Evolutionary conservation across 345 rosid species (phyloP).

Genomic region (Arabidopsis arenosa): DNA sequence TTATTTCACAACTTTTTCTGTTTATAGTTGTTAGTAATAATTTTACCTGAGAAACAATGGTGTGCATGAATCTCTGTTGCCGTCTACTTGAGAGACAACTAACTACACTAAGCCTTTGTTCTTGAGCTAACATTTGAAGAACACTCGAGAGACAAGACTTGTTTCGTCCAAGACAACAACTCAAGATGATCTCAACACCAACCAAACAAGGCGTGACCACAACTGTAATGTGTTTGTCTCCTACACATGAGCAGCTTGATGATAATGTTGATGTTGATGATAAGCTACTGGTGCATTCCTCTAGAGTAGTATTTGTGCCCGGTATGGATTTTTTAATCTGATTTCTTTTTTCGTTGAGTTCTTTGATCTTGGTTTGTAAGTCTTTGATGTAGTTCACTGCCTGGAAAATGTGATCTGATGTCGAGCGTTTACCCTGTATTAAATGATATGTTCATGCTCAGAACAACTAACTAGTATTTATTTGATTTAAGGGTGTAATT

Average conservation of each 20-base stretch:
- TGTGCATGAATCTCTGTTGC: slow-evolving; percentile 37
- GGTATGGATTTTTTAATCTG: neutral
- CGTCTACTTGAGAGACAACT: slow-evolving; percentile 40
- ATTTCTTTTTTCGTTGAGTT: slow-evolving; percentile 32
- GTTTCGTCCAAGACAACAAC: slow-evolving; percentile 37
- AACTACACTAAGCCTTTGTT: slow-evolving; percentile 31
- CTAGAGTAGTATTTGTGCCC: neutral
- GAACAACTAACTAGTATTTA: neutral
- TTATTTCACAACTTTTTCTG: neutral
- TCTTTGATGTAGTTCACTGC: slow-evolving; percentile 40
- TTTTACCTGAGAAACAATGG: slow-evolving; percentile 42
- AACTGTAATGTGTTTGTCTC: slow-evolving; percentile 33
- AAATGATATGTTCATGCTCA: neutral
- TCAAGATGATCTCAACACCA: slow-evolving; percentile 42
- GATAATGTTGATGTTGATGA: slow-evolving; percentile 24
- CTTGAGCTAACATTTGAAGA: slow-evolving; percentile 31
- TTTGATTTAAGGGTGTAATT: neutral
- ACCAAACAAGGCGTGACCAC: slow-evolving; percentile 37
- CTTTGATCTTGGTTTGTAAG: slow-evolving; percentile 36
- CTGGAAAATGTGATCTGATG: slow-evolving; percentile 39
- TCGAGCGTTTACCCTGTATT: slow-evolving; percentile 41
- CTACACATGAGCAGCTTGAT: slow-evolving; percentile 38
- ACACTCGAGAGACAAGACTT: slow-evolving; percentile 42
- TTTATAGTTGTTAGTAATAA: neutral
- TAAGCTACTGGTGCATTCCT: slow-evolving; percentile 41